A percentile compares a stretch with the other conserved stretches of the same genome.
phyloP scores from a whole-genome alignment of 2,329 filamentous ascomycete genomes.

The Gyromitra esculenta region DNA sequence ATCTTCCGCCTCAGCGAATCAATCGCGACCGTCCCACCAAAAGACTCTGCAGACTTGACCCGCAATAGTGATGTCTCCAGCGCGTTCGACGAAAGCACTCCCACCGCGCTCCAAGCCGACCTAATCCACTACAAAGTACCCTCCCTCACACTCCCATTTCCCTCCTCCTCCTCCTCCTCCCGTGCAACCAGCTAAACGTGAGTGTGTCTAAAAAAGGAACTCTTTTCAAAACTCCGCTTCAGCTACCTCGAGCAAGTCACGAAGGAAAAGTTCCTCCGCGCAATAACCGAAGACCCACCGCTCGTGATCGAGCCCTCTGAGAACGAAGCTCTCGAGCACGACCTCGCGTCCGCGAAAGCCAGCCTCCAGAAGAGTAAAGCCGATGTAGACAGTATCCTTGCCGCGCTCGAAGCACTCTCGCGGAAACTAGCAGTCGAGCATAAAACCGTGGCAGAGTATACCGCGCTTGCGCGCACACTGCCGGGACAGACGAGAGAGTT shows the following conservation, averaged over 20 bases:
- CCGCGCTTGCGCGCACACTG: constrained; percentile 60
- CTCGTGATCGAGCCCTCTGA: constrained; percentile 83
- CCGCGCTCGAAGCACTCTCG: constrained; percentile 35
- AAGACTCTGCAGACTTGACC: constrained; percentile 61
- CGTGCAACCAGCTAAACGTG: constrained; percentile 24
- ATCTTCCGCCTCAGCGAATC: constrained; percentile 82
- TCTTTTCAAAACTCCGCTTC: constrained; percentile 95
- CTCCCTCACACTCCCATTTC: neutral
- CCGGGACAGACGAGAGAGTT: constrained; percentile 65
- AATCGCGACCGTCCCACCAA: constrained; percentile 68
- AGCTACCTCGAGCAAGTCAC: constrained; percentile 98
- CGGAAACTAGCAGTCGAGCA: constrained; percentile 27
- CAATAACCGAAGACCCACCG: constrained; percentile 89
- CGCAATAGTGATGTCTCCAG: constrained; percentile 78
- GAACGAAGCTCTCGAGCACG: constrained; percentile 79
- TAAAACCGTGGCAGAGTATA: neutral
- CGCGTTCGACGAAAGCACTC: constrained; percentile 71
- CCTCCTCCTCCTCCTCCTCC: neutral
- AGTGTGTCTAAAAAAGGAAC: constrained; percentile 66
- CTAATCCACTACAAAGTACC: constrained; percentile 81
- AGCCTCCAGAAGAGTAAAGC: constrained; percentile 79
- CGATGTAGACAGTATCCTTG: constrained; percentile 51
- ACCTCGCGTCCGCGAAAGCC: constrained; percentile 75
- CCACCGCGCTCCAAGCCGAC: constrained; percentile 81
- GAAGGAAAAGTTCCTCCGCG: constrained; percentile 95